A percentile compares a stretch with the other conserved stretches of the same genome.
phyloP scores from a whole-genome alignment of 306 rosid species.

The Ormosia semicastrata region DNA sequence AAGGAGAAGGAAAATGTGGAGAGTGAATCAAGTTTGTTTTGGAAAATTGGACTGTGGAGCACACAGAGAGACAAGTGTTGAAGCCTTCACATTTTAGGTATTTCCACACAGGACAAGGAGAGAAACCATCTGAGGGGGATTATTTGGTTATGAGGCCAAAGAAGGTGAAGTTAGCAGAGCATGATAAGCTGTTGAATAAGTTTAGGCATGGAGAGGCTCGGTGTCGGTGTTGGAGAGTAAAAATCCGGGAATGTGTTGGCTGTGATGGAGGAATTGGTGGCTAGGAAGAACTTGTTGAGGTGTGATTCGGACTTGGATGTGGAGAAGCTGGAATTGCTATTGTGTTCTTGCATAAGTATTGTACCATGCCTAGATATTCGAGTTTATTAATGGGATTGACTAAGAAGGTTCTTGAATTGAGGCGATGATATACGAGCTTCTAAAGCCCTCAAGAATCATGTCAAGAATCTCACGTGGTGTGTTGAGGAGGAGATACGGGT shows the following conservation, averaged over 20 bases:
- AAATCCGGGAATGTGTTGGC: slow-evolving; percentile 80
- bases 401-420: slow-evolving; percentile 67
- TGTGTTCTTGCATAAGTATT: slow-evolving; percentile 67
- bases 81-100: slow-evolving; percentile 62
- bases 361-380: slow-evolving; percentile 57
- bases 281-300: slow-evolving; percentile 72
- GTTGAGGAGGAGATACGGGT: slow-evolving; percentile 72
- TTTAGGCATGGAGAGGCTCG: slow-evolving; percentile 80
- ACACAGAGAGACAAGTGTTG: slow-evolving; percentile 41
- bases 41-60: slow-evolving; percentile 42
- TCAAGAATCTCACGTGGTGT: slow-evolving; percentile 71
- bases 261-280: slow-evolving; percentile 84
- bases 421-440: slow-evolving; percentile 68
- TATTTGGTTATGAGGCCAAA: slow-evolving; percentile 56
- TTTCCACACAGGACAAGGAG: slow-evolving; percentile 84
- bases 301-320: slow-evolving; percentile 58
- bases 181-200: slow-evolving; percentile 78
- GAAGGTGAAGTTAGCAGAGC: slow-evolving; percentile 58
- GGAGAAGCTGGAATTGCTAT: slow-evolving; percentile 59
- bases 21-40: slow-evolving; percentile 30
- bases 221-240: slow-evolving; percentile 61
- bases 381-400: slow-evolving; percentile 69
- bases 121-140: slow-evolving; percentile 69
- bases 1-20: slow-evolving; percentile 23
- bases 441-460: slow-evolving; percentile 40